Evolutionary conservation across 2,329 filamentous ascomycete species (phyloP).

Genomic region (Juglanconis sp.): DNA sequence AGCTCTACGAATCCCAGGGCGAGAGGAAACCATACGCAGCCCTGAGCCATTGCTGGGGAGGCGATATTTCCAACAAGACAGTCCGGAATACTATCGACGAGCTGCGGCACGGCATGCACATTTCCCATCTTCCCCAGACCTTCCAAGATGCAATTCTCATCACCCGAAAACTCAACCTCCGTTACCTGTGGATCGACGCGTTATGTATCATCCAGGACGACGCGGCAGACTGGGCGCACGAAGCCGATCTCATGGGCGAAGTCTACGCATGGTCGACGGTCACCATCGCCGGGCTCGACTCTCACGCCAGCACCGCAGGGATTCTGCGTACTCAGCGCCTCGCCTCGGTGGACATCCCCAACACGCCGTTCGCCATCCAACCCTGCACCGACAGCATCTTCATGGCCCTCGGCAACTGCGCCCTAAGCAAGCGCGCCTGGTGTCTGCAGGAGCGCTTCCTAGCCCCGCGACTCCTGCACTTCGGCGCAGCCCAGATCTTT

Average conservation of each 20-base stretch:
- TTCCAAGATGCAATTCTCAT: neutral
- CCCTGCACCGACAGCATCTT: no score
- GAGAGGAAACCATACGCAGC: no score
- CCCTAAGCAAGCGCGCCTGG: neutral
- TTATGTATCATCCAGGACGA: conserved; percentile 17
- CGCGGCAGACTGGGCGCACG: conserved; percentile 5
- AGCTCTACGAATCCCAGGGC: no score
- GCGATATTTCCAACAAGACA: no score
- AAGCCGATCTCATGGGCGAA: conserved; percentile 10
- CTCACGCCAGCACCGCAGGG: no score
- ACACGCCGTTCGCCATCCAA: no score
- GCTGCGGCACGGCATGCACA: no score
- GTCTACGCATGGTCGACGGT: conserved; percentile 3
- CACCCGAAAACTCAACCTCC: neutral
- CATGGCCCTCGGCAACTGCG: no score
- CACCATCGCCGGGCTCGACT: conserved; percentile 2
- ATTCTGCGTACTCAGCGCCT: no score
- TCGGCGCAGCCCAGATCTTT: neutral
- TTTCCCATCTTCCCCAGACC: neutral
- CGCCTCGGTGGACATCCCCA: no score
- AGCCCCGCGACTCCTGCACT: neutral
- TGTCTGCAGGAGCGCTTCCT: neutral
- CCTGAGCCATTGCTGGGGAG: neutral
- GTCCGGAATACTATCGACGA: no score
- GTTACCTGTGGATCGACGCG: neutral